These are phyloP conservation scores for Pseudogymnoascus sp. DNA, from an alignment of 2,329 filamentous ascomycete species.

Conservation along the genomic window DNA sequence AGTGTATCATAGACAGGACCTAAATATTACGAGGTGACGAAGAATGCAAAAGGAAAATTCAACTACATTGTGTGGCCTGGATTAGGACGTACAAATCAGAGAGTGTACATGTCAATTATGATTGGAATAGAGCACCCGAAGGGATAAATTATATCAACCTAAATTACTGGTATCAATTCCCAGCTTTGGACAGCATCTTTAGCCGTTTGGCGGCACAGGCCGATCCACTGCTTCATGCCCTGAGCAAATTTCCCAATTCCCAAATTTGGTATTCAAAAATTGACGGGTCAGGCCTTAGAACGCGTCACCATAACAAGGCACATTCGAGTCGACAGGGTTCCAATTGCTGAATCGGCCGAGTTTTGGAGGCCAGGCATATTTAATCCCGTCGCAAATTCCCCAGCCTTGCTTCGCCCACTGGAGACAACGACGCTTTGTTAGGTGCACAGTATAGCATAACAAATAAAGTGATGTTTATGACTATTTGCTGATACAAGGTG, in stretches of 20 bases:
- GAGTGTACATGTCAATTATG: not conserved
- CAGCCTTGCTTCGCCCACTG: not conserved
- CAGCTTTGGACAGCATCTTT: not conserved
- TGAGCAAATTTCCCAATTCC: not conserved
- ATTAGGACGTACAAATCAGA: not conserved
- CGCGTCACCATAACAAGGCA: not conserved
- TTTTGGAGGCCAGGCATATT: not conserved
- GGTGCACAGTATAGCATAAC: not conserved
- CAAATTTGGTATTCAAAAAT: not conserved
- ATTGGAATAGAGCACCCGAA: not conserved
- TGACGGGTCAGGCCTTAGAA: not conserved
- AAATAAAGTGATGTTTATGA: not conserved
- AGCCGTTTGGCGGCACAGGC: not conserved
- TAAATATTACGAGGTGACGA: conserved; percentile 8
- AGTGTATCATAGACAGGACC: conserved; percentile 12
- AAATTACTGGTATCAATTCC: not conserved
- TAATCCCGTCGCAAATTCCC: not conserved
- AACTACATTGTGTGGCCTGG: not conserved
- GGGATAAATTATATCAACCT: not conserved
- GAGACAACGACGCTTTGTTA: not conserved
- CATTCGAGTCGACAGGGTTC: not conserved
- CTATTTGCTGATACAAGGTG: not conserved
- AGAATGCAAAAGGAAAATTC: not conserved
- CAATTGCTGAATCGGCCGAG: not conserved
- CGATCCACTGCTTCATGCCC: too few relatives aligned